Percentiles rank a stretch among this genome's conserved stretches.
Evolutionary conservation across 805 yeast genomes (phyloP).

Genomic region (Lachancea lanzarotensis): DNA sequence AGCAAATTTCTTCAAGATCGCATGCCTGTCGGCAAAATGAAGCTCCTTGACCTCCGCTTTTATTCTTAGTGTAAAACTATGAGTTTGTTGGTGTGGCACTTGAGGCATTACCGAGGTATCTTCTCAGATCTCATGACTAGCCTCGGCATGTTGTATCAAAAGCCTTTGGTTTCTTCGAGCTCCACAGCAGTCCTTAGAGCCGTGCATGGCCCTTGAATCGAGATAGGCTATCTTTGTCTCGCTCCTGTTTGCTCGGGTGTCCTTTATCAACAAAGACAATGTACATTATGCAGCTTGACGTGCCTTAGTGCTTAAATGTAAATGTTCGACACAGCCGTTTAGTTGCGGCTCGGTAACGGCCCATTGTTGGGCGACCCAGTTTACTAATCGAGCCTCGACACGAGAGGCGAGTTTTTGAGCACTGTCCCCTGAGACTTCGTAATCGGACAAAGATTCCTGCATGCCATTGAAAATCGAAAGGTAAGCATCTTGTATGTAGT

Average conservation of each 20-base stretch:
- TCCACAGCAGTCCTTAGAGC: too few species aligned
- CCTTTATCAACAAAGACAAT: background rate
- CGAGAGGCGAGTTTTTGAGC: background rate
- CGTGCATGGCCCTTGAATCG: background rate
- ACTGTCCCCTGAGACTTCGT: background rate
- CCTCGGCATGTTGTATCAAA: too few species aligned
- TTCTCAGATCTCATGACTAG: too few species aligned
- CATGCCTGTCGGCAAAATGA: too few species aligned
- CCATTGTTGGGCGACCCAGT: background rate
- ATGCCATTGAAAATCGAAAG: conserved; percentile 11
- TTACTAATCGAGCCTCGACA: background rate
- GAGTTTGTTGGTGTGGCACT: too few species aligned
- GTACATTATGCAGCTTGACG: background rate
- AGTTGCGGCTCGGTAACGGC: background rate
- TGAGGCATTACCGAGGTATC: too few species aligned
- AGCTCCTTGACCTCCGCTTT: too few species aligned
- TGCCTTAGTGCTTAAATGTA: background rate
- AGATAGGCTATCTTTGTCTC: background rate
- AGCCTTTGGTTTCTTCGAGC: too few species aligned
- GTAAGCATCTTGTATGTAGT: conserved; percentile 24
- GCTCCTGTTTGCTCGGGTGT: background rate
- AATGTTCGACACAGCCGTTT: background rate
- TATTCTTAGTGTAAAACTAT: too few species aligned
- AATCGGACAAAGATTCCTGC: conserved; percentile 3
- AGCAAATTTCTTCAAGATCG: too few species aligned